Percentiles rank a stretch among this genome's conserved stretches.
These are phyloP conservation scores for Blastobotrys terrestris DNA, from an alignment of 805 yeast species.

Conservation along the genomic window DNA sequence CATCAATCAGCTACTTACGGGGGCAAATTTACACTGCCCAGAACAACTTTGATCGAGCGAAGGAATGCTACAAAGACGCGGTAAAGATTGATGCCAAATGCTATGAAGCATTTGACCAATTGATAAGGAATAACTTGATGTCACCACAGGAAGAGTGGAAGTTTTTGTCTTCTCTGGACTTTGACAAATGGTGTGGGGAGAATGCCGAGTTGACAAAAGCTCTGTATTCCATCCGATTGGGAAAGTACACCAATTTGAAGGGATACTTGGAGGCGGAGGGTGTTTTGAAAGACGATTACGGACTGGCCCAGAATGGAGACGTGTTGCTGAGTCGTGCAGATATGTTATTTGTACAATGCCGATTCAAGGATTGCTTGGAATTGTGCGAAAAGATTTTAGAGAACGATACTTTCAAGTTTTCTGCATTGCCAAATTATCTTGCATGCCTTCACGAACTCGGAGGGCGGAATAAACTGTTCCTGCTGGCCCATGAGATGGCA, in stretches of 20 bases:
- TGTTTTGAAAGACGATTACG: conserved; percentile 64
- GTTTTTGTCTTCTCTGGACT: conserved; percentile 54
- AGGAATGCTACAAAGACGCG: conserved; percentile 82
- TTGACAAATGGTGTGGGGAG: conserved; percentile 57
- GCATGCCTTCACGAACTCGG: conserved; percentile 82
- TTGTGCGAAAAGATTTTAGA: conserved; percentile 53
- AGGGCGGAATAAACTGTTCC: conserved; percentile 71
- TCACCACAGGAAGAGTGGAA: conserved; percentile 88
- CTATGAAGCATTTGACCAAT: conserved; percentile 83
- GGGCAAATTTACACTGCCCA: conserved; percentile 80
- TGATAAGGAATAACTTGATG: conserved; percentile 63
- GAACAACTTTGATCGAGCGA: conserved; percentile 79
- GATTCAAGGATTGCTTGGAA: conserved; percentile 66
- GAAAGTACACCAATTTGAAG: conserved; percentile 56
- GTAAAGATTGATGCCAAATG: conserved; percentile 83
- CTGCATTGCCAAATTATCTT: conserved; percentile 69
- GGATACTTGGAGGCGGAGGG: conserved; percentile 60
- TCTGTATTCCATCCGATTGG: conserved; percentile 67
- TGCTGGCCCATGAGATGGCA: conserved; percentile 78
- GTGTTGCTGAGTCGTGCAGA: conserved; percentile 65
- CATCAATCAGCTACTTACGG: conserved; percentile 78
- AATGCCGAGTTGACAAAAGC: conserved; percentile 75
- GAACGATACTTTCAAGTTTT: conserved; percentile 62
- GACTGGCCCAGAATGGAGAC: conserved; percentile 63
- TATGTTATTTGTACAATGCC: conserved; percentile 64